These are phyloP conservation scores for Mucor plumbeus DNA, from an alignment of 371 early-diverging fungal species.

Conservation along the genomic window DNA sequence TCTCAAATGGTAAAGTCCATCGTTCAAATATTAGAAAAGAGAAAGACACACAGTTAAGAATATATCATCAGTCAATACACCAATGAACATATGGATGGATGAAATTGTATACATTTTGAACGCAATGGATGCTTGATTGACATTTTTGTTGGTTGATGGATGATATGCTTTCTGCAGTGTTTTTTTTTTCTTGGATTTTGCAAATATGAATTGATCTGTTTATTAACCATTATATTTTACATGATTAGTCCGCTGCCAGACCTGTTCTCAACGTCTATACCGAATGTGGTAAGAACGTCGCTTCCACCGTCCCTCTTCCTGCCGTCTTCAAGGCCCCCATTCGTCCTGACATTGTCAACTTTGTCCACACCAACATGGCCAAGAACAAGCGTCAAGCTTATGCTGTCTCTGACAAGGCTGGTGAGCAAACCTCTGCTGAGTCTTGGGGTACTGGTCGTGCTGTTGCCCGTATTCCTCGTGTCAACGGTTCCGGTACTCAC, in stretches of 20 bases:
- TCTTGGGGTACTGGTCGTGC: constrained; percentile 99
- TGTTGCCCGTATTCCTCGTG: constrained; percentile 99
- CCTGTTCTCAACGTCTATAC: constrained; percentile 94
- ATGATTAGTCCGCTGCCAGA: constrained; percentile 67
- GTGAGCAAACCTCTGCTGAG: constrained; percentile 99
- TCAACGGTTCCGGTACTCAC: constrained; percentile 98
- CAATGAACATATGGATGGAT: neutral
- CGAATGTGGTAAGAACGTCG: constrained; percentile 76
- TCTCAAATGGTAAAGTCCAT: constrained; percentile 29
- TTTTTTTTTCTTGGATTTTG: neutral
- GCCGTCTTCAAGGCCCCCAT: constrained; percentile 98
- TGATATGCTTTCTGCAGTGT: neutral
- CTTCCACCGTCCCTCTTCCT: constrained; percentile 87
- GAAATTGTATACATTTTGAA: neutral
- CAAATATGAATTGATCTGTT: neutral
- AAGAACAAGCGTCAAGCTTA: constrained; percentile 99
- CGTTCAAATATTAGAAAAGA: neutral
- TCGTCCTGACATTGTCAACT: constrained; percentile 97
- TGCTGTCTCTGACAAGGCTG: constrained; percentile 97
- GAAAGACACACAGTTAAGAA: neutral
- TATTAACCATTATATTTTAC: neutral
- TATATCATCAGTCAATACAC: neutral
- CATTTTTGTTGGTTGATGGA: neutral
- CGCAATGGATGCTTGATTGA: neutral
- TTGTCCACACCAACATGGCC: constrained; percentile 97